Evolutionary conservation across 257 asterid species (phyloP), one percentile per base, ranked within the genome.

Genomic region (Gentiana straminea): DNA sequence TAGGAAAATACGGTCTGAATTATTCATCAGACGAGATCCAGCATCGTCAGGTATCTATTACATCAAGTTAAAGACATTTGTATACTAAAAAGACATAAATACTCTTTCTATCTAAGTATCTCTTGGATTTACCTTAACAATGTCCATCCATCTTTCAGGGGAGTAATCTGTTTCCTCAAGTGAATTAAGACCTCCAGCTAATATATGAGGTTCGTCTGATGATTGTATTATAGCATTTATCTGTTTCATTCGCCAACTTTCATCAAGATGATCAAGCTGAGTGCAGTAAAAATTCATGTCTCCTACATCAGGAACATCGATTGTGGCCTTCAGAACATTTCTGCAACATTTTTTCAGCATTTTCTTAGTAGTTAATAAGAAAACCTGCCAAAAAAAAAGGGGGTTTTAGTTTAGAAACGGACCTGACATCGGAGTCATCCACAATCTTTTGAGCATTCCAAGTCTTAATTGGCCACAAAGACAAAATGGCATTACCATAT

Each of bases 221-320:
- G 95, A 83, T 55, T 79, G 77, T 36, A 88, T 81, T 43, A 91
- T 85, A 4, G 98, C 76, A 53, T 87, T 78, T 33, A 91, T 76
- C 74, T 91, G 98, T 78, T 88, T 87, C 90, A 85, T 85, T 38
- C 97, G 73, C 98, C 98, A 91, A 58, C 73, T 79, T 65, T 91
- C 98, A 43, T 91, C 91, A 34, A 91, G 63, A 65, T 88, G 97
- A 66, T 91, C 98, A 8, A 91, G 79, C 32, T 71, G 94, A 0
- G 98, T 91, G 72, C 94, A 91, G 71, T 75, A 81, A 62, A 91
- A 68, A 55, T 88, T 79, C 62, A 91, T 51, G 47, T 91, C 98
- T 10, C 98, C 98, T 0, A 67, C 76, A 59, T 72, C 59, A 49
- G 98, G 97, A 15, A 88, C 94, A 69, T 85, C 97, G 52, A 91